Conservation (phyloP, 192 early-diverging fungal genomes). For the Coemansia sp. region DNA sequence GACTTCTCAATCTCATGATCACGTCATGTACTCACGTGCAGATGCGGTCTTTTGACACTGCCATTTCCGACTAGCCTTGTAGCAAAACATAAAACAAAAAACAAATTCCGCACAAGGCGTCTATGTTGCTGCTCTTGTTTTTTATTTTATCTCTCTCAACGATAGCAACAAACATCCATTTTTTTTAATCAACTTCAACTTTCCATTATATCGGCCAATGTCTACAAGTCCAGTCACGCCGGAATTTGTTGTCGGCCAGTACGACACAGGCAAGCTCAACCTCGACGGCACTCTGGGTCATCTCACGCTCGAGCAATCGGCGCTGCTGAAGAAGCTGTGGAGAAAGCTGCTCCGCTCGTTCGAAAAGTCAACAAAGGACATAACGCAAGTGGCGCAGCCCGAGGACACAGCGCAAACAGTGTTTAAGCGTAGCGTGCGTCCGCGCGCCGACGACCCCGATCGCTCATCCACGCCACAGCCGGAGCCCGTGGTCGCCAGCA, state of each 20-base stretch:
- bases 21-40: neutral
- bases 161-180: no score
- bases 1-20: neutral
- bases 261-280: slow-evolving; percentile 36
- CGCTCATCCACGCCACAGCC: slow-evolving; percentile 10
- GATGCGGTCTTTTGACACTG: neutral
- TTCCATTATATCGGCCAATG: neutral
- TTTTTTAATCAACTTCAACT: neutral
- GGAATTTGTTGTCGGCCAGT: slow-evolving; percentile 38
- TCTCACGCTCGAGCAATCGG: slow-evolving; percentile 50
- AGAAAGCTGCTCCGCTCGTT: slow-evolving; percentile 45
- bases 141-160: no score
- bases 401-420: neutral
- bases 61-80: no score
- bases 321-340: slow-evolving; percentile 56
- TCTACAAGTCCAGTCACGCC: neutral
- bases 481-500: slow-evolving; percentile 5
- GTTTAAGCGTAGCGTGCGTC: slow-evolving; percentile 23
- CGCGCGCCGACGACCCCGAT: slow-evolving; percentile 3
- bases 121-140: no score
- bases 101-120: no score
- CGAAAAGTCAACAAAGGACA: slow-evolving; percentile 14
- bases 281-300: slow-evolving; percentile 53
- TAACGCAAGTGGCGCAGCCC: slow-evolving; percentile 10
- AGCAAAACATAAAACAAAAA: no score